Conservation (phyloP, 768 basidiomycete species). For the Aureoboletus auriporus region DNA sequence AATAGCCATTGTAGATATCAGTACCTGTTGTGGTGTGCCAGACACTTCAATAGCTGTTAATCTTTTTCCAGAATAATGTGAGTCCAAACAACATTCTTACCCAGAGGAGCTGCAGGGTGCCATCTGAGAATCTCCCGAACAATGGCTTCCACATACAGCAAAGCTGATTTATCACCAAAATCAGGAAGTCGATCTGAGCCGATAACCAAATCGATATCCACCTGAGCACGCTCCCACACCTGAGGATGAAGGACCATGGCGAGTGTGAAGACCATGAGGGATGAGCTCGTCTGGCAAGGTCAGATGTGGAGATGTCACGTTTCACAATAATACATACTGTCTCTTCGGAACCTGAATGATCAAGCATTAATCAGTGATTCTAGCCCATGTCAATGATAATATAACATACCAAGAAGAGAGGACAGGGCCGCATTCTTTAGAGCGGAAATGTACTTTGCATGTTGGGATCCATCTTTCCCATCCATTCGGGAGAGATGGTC, state of each 20-base stretch:
- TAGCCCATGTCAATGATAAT: background rate
- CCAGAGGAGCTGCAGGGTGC: background rate
- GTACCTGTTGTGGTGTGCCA: slow-evolving; percentile 16
- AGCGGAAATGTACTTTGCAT: background rate
- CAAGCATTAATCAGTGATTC: background rate
- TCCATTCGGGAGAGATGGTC: too few species aligned
- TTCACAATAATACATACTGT: background rate
- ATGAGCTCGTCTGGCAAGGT: background rate
- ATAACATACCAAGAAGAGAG: slow-evolving; percentile 2
- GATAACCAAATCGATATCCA: slow-evolving; percentile 23
- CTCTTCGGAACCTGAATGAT: background rate
- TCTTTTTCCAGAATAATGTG: too few species aligned
- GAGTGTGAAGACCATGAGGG: background rate
- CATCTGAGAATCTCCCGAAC: slow-evolving; percentile 1
- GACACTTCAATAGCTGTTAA: background rate
- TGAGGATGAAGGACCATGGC: background rate
- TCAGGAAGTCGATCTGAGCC: slow-evolving; percentile 20
- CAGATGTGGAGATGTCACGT: slow-evolving; percentile 3
- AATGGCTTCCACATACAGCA: slow-evolving; percentile 2
- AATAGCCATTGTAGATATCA: slow-evolving; percentile 30
- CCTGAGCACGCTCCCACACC: slow-evolving; percentile 7
- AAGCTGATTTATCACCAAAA: slow-evolving; percentile 15
- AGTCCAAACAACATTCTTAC: background rate
- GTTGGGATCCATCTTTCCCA: background rate
- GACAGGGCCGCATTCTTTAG: slow-evolving; percentile 1